Base-by-base conservation (phyloP, 1,139 yeast species). In the Saccharomycopsis crataegensis region DNA sequence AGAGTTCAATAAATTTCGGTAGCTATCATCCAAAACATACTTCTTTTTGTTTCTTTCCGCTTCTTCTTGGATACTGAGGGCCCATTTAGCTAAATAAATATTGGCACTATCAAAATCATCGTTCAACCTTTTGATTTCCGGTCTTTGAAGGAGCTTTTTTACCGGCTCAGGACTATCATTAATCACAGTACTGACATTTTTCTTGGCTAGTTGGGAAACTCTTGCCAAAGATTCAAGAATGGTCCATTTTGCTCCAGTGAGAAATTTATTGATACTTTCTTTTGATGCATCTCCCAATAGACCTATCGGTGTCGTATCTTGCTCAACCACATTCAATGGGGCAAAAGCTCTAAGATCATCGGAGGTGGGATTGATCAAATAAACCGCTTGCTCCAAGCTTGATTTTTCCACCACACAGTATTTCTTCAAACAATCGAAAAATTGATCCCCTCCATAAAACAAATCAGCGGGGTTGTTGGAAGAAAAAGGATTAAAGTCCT, bases 71-170 rank as follows among this genome's bases (percentile, higher is more conserved):
- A 93, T 95, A 43, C 90, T 90, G 62, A 89, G 79, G 0, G 99
- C 98, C 99, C 99, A 93, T 70, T 90, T 90, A 5, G 99, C 98
- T 58, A 93, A 73, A 66, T 90, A 93, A 3, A 90, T 86, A 52
- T 91, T 77, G 0, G 97, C 97, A 49, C 93, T 83, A 63, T 91
- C 98, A 65, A 90, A 93, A 59, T 93, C 99, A 60, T 89, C 90
- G 55, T 94, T 89, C 33, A 91, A 80, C 54, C 76, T 78, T 61
- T 76, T 78, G 5, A 91, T 95, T 62, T 90, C 96, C 0, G 96
- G 94, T 59, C 84, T 83, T 56, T 75, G 77, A 53, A 93, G 72
- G 58, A 87, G 67, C 55, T 79, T 79, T 59, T 80, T 79, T 14
- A 90, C 76, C 1, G 82, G 79, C 6, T 78, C 73, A 0, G 95